Evolutionary conservation across 768 basidiomycete species (phyloP).

Genomic region (Chalciporus piperatus): DNA sequence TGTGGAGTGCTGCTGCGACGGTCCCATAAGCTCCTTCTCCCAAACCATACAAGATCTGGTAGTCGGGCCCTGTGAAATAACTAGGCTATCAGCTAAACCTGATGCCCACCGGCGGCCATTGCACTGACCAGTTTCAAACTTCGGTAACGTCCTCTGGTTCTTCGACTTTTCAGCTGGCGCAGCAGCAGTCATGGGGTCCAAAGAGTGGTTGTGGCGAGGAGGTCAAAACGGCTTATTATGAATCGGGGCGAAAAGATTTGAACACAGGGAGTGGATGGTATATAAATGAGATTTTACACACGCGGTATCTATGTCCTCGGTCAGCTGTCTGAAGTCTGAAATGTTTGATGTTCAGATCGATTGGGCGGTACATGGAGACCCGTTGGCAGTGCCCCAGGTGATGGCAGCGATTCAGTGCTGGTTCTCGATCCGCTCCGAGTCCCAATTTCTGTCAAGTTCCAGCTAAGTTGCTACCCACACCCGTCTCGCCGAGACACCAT

Average conservation of each 20-base stretch:
- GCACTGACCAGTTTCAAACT: slow-evolving; percentile 64
- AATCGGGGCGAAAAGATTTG: background rate
- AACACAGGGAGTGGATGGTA: background rate
- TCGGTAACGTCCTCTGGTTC: slow-evolving; percentile 62
- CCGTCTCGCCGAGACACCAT: no score
- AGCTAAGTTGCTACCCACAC: no score
- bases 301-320: background rate
- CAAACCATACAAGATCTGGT: slow-evolving; percentile 69
- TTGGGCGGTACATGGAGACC: background rate
- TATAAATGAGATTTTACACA: background rate
- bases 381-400: background rate
- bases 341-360: no score
- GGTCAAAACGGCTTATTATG: no score
- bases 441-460: no score
- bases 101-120: background rate
- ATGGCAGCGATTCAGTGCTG: no score
- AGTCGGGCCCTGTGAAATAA: slow-evolving; percentile 57
- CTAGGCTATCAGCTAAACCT: slow-evolving; percentile 6
- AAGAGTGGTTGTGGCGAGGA: background rate
- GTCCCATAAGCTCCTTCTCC: slow-evolving; percentile 91
- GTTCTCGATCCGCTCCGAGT: no score
- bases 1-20: slow-evolving; percentile 85
- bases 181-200: slow-evolving; percentile 2
- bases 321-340: background rate
- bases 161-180: slow-evolving; percentile 32